These are phyloP conservation scores for Fusarium tjaetaba DNA, from an alignment of 2,329 filamentous ascomycete species.

Conservation along the genomic window DNA sequence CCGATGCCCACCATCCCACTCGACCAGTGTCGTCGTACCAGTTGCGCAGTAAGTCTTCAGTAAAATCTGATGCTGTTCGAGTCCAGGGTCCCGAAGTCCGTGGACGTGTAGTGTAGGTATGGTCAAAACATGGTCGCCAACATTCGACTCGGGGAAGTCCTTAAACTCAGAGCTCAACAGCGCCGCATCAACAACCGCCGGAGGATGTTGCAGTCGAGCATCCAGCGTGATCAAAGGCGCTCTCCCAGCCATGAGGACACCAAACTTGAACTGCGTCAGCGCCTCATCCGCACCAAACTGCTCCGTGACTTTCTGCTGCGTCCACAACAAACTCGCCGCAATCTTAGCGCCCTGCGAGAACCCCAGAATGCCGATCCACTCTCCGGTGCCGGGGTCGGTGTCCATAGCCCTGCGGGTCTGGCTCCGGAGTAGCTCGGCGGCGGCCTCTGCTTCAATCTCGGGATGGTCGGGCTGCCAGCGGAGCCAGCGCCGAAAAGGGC, in stretches of 20 bases:
- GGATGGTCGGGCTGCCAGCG: constrained; percentile 69
- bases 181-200: constrained; percentile 46
- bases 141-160: constrained; percentile 60
- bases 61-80: constrained; percentile 62
- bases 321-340: constrained; percentile 66
- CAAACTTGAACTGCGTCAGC: constrained; percentile 47
- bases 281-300: constrained; percentile 44
- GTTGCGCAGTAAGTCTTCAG: constrained; percentile 68
- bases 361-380: constrained; percentile 69
- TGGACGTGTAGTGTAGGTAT: constrained; percentile 52
- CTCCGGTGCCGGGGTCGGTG: constrained; percentile 63
- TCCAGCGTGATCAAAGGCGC: constrained; percentile 48
- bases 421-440: constrained; percentile 53
- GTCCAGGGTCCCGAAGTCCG: constrained; percentile 68
- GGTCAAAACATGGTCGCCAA: constrained; percentile 45
- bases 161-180: constrained; percentile 39
- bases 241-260: constrained; percentile 50
- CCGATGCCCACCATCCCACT: constrained; percentile 79
- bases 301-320: constrained; percentile 66
- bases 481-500: constrained; percentile 71
- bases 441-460: constrained; percentile 58
- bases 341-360: constrained; percentile 76
- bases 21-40: constrained; percentile 65
- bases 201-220: constrained; percentile 62
- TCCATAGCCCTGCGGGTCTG: constrained; percentile 59